Evolutionary conservation across 371 early-diverging fungal genomes (phyloP), one percentile per base, ranked within the genome.

Genomic region (Sporodiniella umbellata): DNA sequence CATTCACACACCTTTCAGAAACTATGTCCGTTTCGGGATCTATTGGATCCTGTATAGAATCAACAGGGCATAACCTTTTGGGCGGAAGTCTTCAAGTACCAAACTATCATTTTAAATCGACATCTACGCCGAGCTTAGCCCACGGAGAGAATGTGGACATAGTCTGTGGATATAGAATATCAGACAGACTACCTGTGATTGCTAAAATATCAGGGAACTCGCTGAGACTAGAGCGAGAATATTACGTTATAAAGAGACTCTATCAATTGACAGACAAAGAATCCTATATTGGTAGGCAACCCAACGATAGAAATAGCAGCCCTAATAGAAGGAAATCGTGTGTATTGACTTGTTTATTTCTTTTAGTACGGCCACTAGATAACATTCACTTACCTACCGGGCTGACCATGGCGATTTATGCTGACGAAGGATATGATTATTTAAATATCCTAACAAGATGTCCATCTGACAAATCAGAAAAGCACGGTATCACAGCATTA

Each of bases 131-230:
- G 26, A 60, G 60, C 45, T 45, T 70, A 18, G 60, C 63, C 15
- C 61, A 62, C 55, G 70, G 70, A 0, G 74, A 73, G 35, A 70
- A 65, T 52, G 63, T 65, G 8, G 62, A 66, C 42, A 54, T 68
- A 24, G 62, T 70, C 1, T 62, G 55, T 51, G 74, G 74, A 23
- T 73, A 73, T 54, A 69, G 67, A 42, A 64, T 73, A 14, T 64
- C 64, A 7, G 64, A 69, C 22, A 67, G 64, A 33, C 57, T 58
- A 18, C 62, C 70, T 1, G 70, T 73, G 0, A 56, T 73, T 6
- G 73, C 70, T 8, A 73, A 73, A 51, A 49, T 69, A 31, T 73
- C 73, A 3, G 47, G 62, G 4, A 59, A 57, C 38, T 69, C 73
- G n/a, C 23, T 73, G n/a, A 46, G 60, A 8, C 45, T 73, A 14